Evolutionary conservation across 169 alveolate genomes (phyloP).

Genomic region (Theileria annulata): DNA sequence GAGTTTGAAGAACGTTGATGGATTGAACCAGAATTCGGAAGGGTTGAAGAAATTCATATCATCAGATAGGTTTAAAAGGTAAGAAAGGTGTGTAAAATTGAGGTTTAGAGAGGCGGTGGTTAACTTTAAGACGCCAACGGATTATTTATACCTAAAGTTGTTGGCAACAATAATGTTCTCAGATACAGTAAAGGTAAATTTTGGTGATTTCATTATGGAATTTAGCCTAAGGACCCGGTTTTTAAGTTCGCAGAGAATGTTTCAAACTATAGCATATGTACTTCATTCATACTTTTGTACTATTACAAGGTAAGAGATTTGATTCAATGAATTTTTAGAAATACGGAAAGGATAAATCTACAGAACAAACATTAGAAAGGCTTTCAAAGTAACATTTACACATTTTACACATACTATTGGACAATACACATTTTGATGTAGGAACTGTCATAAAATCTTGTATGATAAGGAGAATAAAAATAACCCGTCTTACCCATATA

Average conservation of each 20-base stretch:
- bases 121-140: constrained; percentile 19
- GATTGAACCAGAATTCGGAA: constrained; percentile 4
- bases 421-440: not conserved
- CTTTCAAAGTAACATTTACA: constrained; percentile 19
- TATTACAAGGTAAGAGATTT: constrained; percentile 15
- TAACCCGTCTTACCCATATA: not conserved
- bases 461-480: constrained; percentile 28
- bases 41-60: not conserved
- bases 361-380: constrained; percentile 10
- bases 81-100: not conserved
- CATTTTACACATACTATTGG: not conserved
- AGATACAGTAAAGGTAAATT: constrained; percentile 1
- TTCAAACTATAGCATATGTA: constrained; percentile 3
- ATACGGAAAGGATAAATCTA: constrained; percentile 6
- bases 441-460: constrained; percentile 25
- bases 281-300: constrained; percentile 17
- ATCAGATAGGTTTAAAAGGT: not conserved
- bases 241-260: constrained; percentile 16
- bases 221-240: constrained; percentile 17
- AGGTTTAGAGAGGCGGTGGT: constrained; percentile 4
- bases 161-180: constrained; percentile 13
- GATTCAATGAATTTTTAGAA: not conserved
- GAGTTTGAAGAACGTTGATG: not conserved
- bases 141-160: constrained; percentile 11
- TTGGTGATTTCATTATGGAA: not conserved